These are phyloP conservation scores for Monosporozyma aerobia DNA, from an alignment of 805 yeast genomes.

Conservation along the genomic window DNA sequence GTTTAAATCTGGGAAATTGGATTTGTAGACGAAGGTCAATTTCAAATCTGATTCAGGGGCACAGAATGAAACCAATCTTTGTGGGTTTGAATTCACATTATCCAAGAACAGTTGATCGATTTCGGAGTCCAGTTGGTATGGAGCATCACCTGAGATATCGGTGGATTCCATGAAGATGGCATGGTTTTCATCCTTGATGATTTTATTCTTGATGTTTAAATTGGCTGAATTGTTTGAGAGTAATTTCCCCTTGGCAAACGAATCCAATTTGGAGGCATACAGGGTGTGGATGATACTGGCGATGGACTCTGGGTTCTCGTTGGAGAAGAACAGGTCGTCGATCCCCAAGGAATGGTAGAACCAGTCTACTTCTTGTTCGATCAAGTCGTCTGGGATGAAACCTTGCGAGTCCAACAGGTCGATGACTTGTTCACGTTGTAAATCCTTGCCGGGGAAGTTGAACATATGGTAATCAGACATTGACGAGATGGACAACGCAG, in stretches of 20 bases:
- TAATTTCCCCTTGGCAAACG: conserved; percentile 55
- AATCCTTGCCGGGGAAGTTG: conserved; percentile 70
- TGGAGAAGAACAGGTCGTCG: conserved; percentile 85
- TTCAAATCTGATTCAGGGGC: conserved; percentile 29
- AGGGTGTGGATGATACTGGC: conserved; percentile 79
- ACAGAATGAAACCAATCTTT: conserved; percentile 59
- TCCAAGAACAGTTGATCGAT: conserved; percentile 80
- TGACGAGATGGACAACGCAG: conserved; percentile 35
- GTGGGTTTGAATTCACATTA: conserved; percentile 35
- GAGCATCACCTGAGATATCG: no score
- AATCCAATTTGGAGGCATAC: conserved; percentile 88
- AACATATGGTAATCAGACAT: conserved; percentile 61
- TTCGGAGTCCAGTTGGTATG: conserved; percentile 54
- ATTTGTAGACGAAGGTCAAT: conserved; percentile 64
- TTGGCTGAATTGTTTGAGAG: neutral
- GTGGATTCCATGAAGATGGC: conserved; percentile 81
- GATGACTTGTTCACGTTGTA: conserved; percentile 72
- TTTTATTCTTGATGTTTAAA: conserved; percentile 64
- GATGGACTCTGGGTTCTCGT: conserved; percentile 71
- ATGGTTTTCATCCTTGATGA: conserved; percentile 65
- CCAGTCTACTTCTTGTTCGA: conserved; percentile 83
- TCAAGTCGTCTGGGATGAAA: conserved; percentile 77
- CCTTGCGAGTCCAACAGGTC: conserved; percentile 76
- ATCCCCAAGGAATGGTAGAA: conserved; percentile 82
- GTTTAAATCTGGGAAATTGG: conserved; percentile 36